These are phyloP conservation scores for Thermothielavioides terrestris DNA, from an alignment of 495 filamentous ascomycete species.

Conservation along the genomic window DNA sequence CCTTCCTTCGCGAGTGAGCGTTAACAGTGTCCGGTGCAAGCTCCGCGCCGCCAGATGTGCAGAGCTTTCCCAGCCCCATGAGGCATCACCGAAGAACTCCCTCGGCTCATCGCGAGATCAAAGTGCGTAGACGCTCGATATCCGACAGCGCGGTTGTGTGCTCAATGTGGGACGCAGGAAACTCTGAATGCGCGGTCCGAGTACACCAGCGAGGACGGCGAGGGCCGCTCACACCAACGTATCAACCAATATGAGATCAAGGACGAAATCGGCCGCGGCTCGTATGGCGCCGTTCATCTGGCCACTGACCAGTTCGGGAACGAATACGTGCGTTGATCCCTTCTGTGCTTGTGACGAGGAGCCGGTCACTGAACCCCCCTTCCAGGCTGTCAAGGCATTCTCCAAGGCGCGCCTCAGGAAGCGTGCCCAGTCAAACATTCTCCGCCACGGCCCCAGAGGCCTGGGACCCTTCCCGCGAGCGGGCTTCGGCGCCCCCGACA, in stretches of 20 bases:
- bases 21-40: conserved; percentile 15
- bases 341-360: neutral
- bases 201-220: conserved; percentile 78
- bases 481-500: conserved; percentile 55
- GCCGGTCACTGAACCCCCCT: neutral
- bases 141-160: neutral
- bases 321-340: conserved; percentile 67
- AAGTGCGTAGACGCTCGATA: conserved; percentile 34
- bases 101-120: conserved; percentile 62
- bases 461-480: conserved; percentile 23
- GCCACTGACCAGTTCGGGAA: conserved; percentile 84
- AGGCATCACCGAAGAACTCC: conserved; percentile 69
- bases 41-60: conserved; percentile 32
- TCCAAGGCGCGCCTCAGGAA: conserved; percentile 89
- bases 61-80: conserved; percentile 52
- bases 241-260: conserved; percentile 94
- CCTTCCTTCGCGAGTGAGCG: neutral
- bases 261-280: conserved; percentile 92
- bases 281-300: conserved; percentile 89
- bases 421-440: conserved; percentile 82
- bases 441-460: conserved; percentile 51
- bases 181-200: conserved; percentile 83
- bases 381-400: conserved; percentile 91
- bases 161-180: conserved; percentile 45
- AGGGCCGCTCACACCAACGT: conserved; percentile 61